Evolutionary conservation across 1,139 yeast genomes (phyloP), one percentile per base, ranked within the genome.

Genomic region (Geotrichum histeridarum): DNA sequence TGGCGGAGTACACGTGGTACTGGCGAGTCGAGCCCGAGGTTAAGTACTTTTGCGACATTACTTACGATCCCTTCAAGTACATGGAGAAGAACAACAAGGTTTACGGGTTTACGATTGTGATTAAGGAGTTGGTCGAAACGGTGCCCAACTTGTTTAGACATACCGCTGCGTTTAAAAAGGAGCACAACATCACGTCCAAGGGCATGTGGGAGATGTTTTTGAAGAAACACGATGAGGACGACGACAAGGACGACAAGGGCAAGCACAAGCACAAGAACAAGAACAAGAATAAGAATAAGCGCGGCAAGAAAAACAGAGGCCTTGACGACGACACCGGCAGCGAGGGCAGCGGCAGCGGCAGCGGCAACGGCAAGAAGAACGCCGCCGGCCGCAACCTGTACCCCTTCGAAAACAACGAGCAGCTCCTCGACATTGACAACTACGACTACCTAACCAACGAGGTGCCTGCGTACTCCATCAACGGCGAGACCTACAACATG

Each of bases 1-100:
- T 91, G 48, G 62, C 74, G 68, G 54, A 80, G 54, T 77, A 81
- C 58, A 89, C 88, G 58, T 90, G 95, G 94, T 90, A 89, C 71
- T 90, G 97, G 96, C 76, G 97, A 53, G 89, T 91, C 8, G 97
- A 91, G 68, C 97, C 97, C 1, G 84, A 86, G 60, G 93, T 91
- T 45, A 84, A 87, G 60, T 90, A 87, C 67, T 89, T 77, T 66
- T 91, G 98, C 70, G 97, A 90, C 68, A 72, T 89, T 50, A 86
- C 96, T 0, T 89, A 90, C 70, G 97, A 91, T 70, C 96, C 96
- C 17, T 91, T 91, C 66, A 63, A 78, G 30, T 90, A 85, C 64
- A 88, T 91, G 97, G 81, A 80, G 53, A 76, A 74, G 54, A 66
- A 70, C 55, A 79, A 81, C 47, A 90, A 90, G 69, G 81, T 79